Base-by-base conservation (phyloP, 768 basidiomycete genomes). In the Suillus subluteus region DNA sequence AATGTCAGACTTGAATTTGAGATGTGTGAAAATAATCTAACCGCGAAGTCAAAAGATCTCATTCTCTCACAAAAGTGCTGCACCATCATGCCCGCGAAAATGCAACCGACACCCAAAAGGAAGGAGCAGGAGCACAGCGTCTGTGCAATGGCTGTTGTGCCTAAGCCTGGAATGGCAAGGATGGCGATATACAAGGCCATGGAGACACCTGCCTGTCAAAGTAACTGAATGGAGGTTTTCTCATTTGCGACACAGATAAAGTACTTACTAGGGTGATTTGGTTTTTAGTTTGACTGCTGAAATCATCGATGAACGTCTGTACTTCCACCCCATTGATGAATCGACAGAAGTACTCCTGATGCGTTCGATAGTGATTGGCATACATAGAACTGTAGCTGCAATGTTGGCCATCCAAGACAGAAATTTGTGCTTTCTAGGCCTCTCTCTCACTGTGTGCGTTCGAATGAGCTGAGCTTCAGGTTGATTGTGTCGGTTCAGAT, bases 201-300 rank as follows among this genome's bases (percentile, higher is more conserved):
- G 11, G 46, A 23, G n/a, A 48, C 9, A n/a, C 46, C 4, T n/a
- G 46, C 46, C n/a, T 48, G 46, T 48, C 0, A 48, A n/a, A 11
- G n/a, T 6, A 48, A n/a, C 11, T 23, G 12, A 48, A 48, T n/a
- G n/a, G 11, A 48, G 46, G n/a, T n/a, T 4, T n/a, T n/a, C 11
- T 23, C 11, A 2, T 48, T n/a, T 3, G 11, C 4, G 4, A 12
- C 11, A 48, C 11, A 5, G 46, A 48, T n/a, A n/a, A 4, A n/a
- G 9, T 21, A 9, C 43, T 62, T 62, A 62, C 62, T 13, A 62
- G 21, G 62, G 26, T 46, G 7, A 46, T 62, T n/a, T 62, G 62
- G 13, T 23, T 30, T 32, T 23, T 46, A 0, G 48, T n/a, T n/a
- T 62, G 62, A 46, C 37, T 35, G 48, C 41, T 26, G 12, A 62